Evolutionary conservation across 495 filamentous ascomycete genomes (phyloP).

Genomic region (Patellaria atrata): DNA sequence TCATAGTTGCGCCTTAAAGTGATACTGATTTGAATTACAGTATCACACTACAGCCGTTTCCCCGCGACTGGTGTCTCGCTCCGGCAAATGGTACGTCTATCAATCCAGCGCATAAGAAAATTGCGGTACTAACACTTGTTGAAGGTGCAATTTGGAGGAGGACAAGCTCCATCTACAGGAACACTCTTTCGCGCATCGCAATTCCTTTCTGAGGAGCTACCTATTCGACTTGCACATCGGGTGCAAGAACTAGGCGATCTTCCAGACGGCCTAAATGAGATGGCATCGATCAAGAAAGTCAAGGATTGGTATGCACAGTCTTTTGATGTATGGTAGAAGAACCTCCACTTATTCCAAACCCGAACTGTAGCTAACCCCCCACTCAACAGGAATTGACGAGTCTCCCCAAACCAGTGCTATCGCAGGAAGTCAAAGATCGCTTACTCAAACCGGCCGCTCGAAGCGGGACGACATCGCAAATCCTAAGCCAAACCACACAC

Average conservation of each 20-base stretch:
- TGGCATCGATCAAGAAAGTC: constrained; percentile 92
- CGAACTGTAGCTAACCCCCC: constrained; percentile 6
- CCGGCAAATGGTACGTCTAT: too few species aligned
- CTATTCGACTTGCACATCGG: constrained; percentile 89
- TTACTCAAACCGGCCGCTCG: constrained; percentile 58
- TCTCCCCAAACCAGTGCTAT: constrained; percentile 61
- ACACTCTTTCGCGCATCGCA: constrained; percentile 95
- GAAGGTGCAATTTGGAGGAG: constrained; percentile 95
- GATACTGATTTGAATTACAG: constrained; percentile 3
- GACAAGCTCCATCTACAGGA: constrained; percentile 36
- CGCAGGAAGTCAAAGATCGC: constrained; percentile 60
- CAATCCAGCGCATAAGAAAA: too few species aligned
- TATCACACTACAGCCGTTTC: constrained; percentile 76
- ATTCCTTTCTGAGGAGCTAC: constrained; percentile 95
- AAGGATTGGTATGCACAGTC: constrained; percentile 99
- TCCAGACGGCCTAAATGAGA: constrained; percentile 95
- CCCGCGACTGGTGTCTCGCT: constrained; percentile 77
- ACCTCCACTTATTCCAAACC: constrained; percentile 14
- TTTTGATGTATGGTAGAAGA: constrained; percentile 73
- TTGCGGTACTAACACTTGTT: too few species aligned
- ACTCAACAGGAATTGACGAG: constrained; percentile 67
- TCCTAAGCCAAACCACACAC: constrained; percentile 65
- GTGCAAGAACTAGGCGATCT: constrained; percentile 84
- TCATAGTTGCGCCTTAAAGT: neutral
- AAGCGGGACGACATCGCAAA: constrained; percentile 42